Evolutionary conservation across 805 yeast species (phyloP).

Genomic region (Starmerella davenportii): DNA sequence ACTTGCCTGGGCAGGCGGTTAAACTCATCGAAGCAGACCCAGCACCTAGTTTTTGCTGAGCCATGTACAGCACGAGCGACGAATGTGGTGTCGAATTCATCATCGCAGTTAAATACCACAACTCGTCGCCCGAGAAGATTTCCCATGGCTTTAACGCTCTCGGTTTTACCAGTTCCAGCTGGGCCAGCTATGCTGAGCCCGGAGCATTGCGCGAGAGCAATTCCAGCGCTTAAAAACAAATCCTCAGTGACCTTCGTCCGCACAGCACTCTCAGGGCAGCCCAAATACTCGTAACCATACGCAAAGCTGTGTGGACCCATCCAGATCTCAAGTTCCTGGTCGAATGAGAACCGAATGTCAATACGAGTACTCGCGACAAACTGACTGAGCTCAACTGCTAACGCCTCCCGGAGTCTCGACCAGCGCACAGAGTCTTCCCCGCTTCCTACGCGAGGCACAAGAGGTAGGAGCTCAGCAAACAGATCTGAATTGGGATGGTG

Average conservation of each 20-base stretch:
- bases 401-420: constrained; percentile 7
- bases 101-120: constrained; percentile 80
- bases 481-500: neutral
- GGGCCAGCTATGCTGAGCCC: constrained; percentile 96
- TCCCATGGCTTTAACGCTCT: constrained; percentile 70
- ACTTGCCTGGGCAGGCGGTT: constrained; percentile 56
- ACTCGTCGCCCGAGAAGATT: constrained; percentile 64
- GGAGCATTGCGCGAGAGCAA: constrained; percentile 48
- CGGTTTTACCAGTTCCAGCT: constrained; percentile 96
- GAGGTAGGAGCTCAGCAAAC: neutral
- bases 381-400: constrained; percentile 7
- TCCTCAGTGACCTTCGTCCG: constrained; percentile 53
- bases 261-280: constrained; percentile 54
- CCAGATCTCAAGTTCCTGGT: constrained; percentile 25
- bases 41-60: constrained; percentile 63
- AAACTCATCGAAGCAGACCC: constrained; percentile 96
- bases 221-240: constrained; percentile 51
- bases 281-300: constrained; percentile 75
- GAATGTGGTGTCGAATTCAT: constrained; percentile 62
- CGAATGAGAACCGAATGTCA: neutral
- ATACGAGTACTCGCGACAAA: neutral
- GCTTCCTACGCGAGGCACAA: neutral
- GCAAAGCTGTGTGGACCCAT: constrained; percentile 34
- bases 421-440: constrained; percentile 7
- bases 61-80: constrained; percentile 66